These are phyloP conservation scores for Aegilops tauschii DNA, from an alignment of 176 grass and related monocot species.

Conservation along the genomic window DNA sequence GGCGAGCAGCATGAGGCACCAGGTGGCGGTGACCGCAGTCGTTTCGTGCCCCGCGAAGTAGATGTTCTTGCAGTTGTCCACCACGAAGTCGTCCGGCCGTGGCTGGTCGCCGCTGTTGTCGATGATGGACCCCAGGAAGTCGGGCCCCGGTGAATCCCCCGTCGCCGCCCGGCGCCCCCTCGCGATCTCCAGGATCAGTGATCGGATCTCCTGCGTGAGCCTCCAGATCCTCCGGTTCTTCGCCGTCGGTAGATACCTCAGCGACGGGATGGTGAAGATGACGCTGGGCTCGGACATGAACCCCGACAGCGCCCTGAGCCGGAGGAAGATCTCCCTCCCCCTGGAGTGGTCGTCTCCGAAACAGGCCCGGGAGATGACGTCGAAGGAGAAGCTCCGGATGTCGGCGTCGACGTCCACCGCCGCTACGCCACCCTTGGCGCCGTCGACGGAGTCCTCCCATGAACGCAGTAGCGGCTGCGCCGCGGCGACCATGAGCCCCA, in stretches of 20 bases:
- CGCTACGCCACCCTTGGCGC: conserved; percentile 20
- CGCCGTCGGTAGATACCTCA: conserved; percentile 52
- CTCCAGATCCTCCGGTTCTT: conserved; percentile 49
- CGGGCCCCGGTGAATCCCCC: neutral
- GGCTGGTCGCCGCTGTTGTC: conserved; percentile 23
- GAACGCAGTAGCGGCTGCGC: conserved; percentile 43
- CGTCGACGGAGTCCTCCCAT: conserved; percentile 43
- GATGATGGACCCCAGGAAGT: conserved; percentile 51
- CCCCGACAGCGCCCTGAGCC: conserved; percentile 51
- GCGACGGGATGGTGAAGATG: conserved; percentile 64
- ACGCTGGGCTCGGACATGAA: conserved; percentile 60
- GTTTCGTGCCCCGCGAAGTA: conserved; percentile 85
- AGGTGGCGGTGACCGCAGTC: conserved; percentile 58
- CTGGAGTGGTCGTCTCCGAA: conserved; percentile 62
- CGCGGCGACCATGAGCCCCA: conserved; percentile 53
- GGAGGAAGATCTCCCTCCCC: conserved; percentile 71
- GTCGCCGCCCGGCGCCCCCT: neutral
- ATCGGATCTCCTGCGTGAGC: conserved; percentile 55
- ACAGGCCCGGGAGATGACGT: conserved; percentile 71
- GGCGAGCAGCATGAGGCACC: conserved; percentile 89
- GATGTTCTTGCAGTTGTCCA: conserved; percentile 98
- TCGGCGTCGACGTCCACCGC: conserved; percentile 59
- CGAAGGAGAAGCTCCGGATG: conserved; percentile 77
- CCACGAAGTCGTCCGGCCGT: conserved; percentile 57
- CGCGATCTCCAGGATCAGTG: conserved; percentile 45